Conservation (phyloP, 805 yeast genomes). For the Metschnikowia dekortorum region DNA sequence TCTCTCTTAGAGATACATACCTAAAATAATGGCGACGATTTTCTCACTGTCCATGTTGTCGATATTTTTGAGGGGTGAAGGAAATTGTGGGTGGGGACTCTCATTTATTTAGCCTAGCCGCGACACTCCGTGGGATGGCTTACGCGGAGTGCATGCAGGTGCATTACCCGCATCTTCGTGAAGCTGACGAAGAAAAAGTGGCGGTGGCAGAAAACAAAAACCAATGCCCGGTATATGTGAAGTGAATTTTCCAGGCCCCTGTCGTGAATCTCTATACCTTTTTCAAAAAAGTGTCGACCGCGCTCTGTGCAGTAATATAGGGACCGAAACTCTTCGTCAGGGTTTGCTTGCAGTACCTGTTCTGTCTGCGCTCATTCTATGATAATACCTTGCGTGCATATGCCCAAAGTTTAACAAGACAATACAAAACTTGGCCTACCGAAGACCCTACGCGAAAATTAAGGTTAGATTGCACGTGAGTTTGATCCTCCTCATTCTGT, state of each 20-base stretch:
- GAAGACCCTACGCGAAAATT: neutral
- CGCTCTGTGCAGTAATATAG: neutral
- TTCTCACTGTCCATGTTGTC: constrained; percentile 36
- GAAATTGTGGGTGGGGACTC: neutral
- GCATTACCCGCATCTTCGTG: neutral
- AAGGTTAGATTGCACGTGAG: neutral
- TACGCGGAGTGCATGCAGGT: neutral
- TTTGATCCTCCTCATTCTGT: neutral
- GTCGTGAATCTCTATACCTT: too few species aligned
- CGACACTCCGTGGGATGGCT: neutral
- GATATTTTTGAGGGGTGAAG: neutral
- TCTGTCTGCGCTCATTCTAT: neutral
- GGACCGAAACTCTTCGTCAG: too few species aligned
- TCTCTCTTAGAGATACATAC: constrained; percentile 17
- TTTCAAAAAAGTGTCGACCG: neutral
- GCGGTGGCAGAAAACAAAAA: neutral
- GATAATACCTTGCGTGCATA: neutral
- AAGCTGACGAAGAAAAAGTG: too few species aligned
- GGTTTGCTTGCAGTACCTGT: neutral
- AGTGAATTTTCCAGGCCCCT: too few species aligned
- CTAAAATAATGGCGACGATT: constrained; percentile 35
- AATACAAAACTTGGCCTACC: neutral
- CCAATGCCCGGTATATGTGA: too few species aligned
- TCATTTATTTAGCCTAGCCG: neutral
- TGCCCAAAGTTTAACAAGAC: neutral